Base-by-base conservation (phyloP, 371 early-diverging fungal species). In the Mucor lusitanicus region DNA sequence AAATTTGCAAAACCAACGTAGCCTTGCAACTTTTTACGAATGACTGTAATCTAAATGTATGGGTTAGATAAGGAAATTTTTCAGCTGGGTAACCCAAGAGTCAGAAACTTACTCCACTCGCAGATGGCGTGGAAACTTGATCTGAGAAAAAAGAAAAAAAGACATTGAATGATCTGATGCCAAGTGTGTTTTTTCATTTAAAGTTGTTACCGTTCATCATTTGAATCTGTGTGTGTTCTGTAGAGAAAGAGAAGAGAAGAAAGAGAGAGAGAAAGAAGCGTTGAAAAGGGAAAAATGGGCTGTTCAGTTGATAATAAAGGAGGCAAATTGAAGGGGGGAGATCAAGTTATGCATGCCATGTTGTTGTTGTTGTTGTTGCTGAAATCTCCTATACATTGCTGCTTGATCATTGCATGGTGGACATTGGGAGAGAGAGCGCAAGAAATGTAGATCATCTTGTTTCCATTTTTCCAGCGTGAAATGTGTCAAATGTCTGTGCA, bases 1-100 rank as follows among this genome's bases (percentile, higher is more conserved):
- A 98, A 87, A 82, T 95, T 95, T 74, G 95, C 90, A 79, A 99
- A 97, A 17, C 99, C 99, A 55, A 98, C 99, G 76, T 94, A 94
- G 17, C 95, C 96, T 71, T 91, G 90, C 56, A 97, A 90, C 83
- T 94, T 88, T 85, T 89, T 91, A 71, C 83, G 84, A 33, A 87
- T 80, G 19, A 82, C 70, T 27, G 78, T 81, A 54, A 78, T 71
- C 78, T 78, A 65, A 25, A 39, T 17, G 23, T 33, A 50, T 53
- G 23, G 48, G 23, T 48, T 48, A 48, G 48, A 21, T 48, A 7
- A 53, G 27, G 27, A 12, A 42, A 32, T 40, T 44, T n/a, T 40
- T 15, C 30, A 30, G 30, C 30, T 3, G 30, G 30, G 30, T n/a
- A n/a, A n/a, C n/a, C n/a, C n/a, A n/a, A n/a, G n/a, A n/a, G n/a